Base-by-base conservation (phyloP, 495 filamentous ascomycete genomes). In the Corynascus novoguineensis region DNA sequence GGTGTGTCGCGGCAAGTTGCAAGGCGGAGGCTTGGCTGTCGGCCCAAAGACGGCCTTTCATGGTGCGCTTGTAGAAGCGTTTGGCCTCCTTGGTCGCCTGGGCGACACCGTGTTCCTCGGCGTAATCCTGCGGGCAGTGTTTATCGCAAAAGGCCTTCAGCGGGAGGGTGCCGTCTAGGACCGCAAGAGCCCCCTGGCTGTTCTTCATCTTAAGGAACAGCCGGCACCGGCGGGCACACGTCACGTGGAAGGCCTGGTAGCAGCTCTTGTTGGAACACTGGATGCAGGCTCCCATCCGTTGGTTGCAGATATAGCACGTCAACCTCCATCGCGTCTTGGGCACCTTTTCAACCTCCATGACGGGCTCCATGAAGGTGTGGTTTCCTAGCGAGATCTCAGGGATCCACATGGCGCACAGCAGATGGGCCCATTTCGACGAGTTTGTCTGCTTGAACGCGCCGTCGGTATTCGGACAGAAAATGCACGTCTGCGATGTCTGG, bases 361-460 rank as follows among this genome's bases (percentile, higher is more conserved):
- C 90, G 1, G 93, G 93, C 68, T 99, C 93, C 90, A 97, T 97
- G 66, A 96, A 90, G 17, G 90, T 93, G 10, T 88, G 85, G 63
- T 99, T 99, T n/a, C 90, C 93, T 22, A 99, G 80, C 8, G 87
- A 88, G 11, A 97, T 88, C 71, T 99, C 93, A 3, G 95, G 92
- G 64, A 99, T 97, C 93, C 93, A 99, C 68, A 97, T 89, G 27
- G 93, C 90, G 66, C 93, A 99, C 10, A 99, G 81, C 2, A 99
- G 75, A 79, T 99, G 93, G 14, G 92, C 88, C 93, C 93, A 99
- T 73, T 91, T 90, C 0, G 88, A 92, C 1, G 87, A 86, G 54
- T 89, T 96, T 0, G 93, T 97, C 69, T 96, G 93, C 68, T 99
- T 99, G 77, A 99, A 99, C 12, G 93, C 93, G 24, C 93, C 93